A percentile compares a stretch with the other conserved stretches of the same genome.
phyloP scores from a whole-genome alignment of 2,329 filamentous ascomycete genomes.

The Apiospora phragmitis region DNA sequence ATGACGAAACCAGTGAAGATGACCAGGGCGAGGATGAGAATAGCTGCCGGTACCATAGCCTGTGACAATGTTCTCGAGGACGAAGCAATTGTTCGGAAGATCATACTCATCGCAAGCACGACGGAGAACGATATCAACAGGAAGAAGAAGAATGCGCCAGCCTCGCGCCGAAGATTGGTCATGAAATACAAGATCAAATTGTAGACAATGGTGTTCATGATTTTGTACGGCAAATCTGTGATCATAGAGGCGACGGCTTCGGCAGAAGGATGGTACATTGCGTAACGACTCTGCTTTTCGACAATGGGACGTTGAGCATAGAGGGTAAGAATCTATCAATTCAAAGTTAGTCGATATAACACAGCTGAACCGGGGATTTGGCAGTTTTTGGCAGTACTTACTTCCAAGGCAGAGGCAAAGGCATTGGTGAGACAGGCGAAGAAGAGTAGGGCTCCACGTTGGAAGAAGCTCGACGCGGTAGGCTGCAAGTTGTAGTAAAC shows the following conservation, averaged over 20 bases:
- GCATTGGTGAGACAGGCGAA: constrained; percentile 84
- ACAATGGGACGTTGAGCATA: constrained; percentile 88
- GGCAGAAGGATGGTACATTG: constrained; percentile 83
- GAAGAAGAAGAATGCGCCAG: constrained; percentile 81
- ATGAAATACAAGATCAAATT: constrained; percentile 84
- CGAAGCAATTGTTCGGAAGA: constrained; percentile 76
- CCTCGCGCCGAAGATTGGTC: constrained; percentile 71
- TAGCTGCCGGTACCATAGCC: constrained; percentile 55
- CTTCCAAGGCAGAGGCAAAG: constrained; percentile 73
- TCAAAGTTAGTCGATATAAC: neutral
- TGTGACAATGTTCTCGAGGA: constrained; percentile 69
- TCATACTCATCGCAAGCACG: constrained; percentile 78
- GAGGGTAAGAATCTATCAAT: constrained; percentile 67
- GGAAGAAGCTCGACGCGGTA: constrained; percentile 69
- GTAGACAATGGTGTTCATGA: constrained; percentile 71
- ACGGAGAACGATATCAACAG: constrained; percentile 70
- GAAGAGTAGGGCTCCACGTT: constrained; percentile 77
- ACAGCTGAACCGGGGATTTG: neutral
- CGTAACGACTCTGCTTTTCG: constrained; percentile 83
- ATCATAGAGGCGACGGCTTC: constrained; percentile 84
- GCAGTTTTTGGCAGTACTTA: constrained; percentile 29
- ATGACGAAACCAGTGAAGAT: constrained; percentile 70
- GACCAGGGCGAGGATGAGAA: constrained; percentile 64
- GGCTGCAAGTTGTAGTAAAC: constrained; percentile 74
- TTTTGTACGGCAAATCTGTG: constrained; percentile 79